A percentile compares a stretch with the other conserved stretches of the same genome.
These are phyloP conservation scores for Curvularia verruculosa DNA, from an alignment of 2,329 filamentous ascomycete species.

Conservation along the genomic window DNA sequence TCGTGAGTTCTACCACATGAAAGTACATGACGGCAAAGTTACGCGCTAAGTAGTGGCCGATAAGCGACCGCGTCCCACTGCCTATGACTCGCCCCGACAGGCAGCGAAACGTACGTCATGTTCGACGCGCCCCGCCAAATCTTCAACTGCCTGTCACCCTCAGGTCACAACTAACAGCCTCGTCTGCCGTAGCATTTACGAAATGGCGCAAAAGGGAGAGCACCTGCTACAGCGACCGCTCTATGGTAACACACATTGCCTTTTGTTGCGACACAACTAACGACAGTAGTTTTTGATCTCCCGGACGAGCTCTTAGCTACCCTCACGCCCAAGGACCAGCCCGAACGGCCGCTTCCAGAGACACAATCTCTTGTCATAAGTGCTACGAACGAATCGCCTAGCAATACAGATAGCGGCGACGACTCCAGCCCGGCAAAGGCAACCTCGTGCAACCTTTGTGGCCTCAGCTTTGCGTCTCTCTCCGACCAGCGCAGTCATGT, in stretches of 20 bases:
- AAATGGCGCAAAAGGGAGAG: slow-evolving; percentile 41
- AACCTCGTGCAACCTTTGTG: slow-evolving; percentile 82
- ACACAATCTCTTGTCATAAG: slow-evolving; percentile 15
- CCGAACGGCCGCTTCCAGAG: slow-evolving; percentile 26
- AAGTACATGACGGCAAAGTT: not conserved
- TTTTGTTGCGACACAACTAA: slow-evolving; percentile 17
- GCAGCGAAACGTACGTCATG: slow-evolving; percentile 10
- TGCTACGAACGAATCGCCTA: slow-evolving; percentile 30
- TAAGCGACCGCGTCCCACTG: not conserved
- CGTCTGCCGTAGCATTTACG: not conserved
- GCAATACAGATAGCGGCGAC: slow-evolving; percentile 46
- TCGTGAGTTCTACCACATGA: too few species aligned
- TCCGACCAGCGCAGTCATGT: slow-evolving; percentile 85
- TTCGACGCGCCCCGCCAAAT: slow-evolving; percentile 17
- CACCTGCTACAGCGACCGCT: slow-evolving; percentile 47
- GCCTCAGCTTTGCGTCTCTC: slow-evolving; percentile 71
- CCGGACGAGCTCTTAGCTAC: slow-evolving; percentile 74
- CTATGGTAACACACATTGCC: slow-evolving; percentile 40
- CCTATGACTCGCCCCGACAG: slow-evolving; percentile 8
- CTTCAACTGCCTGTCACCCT: not conserved
- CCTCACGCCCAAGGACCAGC: slow-evolving; percentile 62
- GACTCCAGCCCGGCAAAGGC: slow-evolving; percentile 58
- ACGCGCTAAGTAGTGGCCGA: not conserved
- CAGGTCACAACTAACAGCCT: not conserved
- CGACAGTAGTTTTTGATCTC: slow-evolving; percentile 75